Evolutionary conservation across 345 rosid species (phyloP), one percentile per base, ranked within the genome.

Genomic region (Clausena lansium): DNA sequence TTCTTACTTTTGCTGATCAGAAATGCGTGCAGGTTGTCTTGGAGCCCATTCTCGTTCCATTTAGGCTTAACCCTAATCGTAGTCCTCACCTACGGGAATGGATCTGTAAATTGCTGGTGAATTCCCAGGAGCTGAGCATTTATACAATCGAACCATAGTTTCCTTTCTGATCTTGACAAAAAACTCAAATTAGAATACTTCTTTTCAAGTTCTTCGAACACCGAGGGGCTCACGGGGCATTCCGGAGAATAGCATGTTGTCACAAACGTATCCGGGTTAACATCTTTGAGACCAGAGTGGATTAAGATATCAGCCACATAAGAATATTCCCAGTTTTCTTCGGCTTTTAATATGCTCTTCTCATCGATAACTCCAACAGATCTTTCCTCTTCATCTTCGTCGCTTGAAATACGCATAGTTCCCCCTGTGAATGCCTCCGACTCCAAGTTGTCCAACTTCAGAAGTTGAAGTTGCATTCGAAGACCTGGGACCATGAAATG

Each of bases 401-500:
- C 98, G 59, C 90, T 89, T 9, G 96, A 92, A 85, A 91, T 55
- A 4, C 86, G 79, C 88, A 87, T 84, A 65, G 79, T 79, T 68
- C 91, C 96, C 81, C 92, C 99, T 10, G 78, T 82, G 62, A 91
- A 91, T 65, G 88, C 76, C 69, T 91, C 91, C 24, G 97, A 91
- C 78, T 91, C 96, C 67, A 87, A 83, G 79, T 93, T 97, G 58
- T 91, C 96, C 67, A 87, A 84, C 81, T 93, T 97, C 50, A 97
- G 94, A 50, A 94, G 90, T 74, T 91, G 93, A 76, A 97, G 97
- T 84, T 94, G 99, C 94, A 89, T 83, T 67, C 99, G 88, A 69
- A 97, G 98, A 67, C 98, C 99, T 97, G 74, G 15, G 39, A 74
- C 30, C 63, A 70, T 11, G 74, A n/a, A 67, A 36, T 22, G 60